Evolutionary conservation across 108 stramenopile species (phyloP), one percentile per base, ranked within the genome.

Genomic region (Chaetoceros tenuissimus): DNA sequence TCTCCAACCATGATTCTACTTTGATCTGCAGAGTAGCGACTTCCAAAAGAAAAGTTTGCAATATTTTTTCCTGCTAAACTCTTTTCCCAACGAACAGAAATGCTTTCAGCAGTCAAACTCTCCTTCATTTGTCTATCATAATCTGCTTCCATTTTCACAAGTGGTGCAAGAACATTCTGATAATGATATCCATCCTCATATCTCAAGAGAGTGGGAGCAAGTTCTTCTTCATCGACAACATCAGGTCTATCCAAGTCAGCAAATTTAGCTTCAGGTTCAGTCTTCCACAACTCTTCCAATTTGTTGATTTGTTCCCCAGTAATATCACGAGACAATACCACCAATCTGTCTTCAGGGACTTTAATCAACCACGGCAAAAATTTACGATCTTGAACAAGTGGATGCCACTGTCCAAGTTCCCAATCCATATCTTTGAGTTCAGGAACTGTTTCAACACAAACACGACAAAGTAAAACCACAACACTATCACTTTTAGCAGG

Each of bases 101-200:
- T 72, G 18, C 69, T 75, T 58, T 95, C 94, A 73, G 94, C 91
- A 18, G 84, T 83, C 64, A 95, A 63, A 60, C 75, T 77, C 54
- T 96, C 95, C 73, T 96, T 97, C 63, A 94, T 88, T 51, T 85
- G 84, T 29, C 87, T 86, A 72, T 99, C 98, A 53, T 98, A 96
- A 74, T 98, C 97, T 0, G 97, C 98, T 75, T 99, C 98, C 52
- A 96, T 76, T 65, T 99, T 94, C 24, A 99, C 97, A 29, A 99
- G 67, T 2, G 98, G 96, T 21, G 95, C 98, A 29, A 99, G 52
- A 29, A 99, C 71, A 72, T 96, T 96, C 71, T 97, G 96, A 70
- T 97, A 98, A 72, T 99, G 96, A 67, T 92, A 98, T 23, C 96
- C 98, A 61, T 99, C 97, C 47, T 98, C 94, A 67, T 97, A 99